Evolutionary conservation across 805 yeast species (phyloP).

Genomic region (Kodamaea kaohsiungensis): DNA sequence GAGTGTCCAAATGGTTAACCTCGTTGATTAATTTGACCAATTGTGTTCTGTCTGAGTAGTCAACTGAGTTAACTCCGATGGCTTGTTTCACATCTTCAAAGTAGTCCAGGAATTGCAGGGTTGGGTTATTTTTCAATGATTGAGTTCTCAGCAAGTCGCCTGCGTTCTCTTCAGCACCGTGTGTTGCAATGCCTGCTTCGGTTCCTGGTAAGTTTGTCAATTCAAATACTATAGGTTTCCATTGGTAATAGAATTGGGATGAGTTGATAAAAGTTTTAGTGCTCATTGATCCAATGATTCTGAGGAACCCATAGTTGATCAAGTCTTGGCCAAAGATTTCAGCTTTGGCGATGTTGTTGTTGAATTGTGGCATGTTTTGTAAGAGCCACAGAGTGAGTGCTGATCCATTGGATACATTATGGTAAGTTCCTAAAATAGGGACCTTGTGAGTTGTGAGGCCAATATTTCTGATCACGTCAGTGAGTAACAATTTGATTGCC

Average conservation of each 20-base stretch:
- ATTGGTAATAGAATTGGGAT: slow-evolving; percentile 73
- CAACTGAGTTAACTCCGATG: slow-evolving; percentile 43
- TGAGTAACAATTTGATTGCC: slow-evolving; percentile 35
- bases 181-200: slow-evolving; percentile 9
- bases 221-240: slow-evolving; percentile 71
- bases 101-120: slow-evolving; percentile 22
- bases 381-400: slow-evolving; percentile 61
- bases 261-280: slow-evolving; percentile 65
- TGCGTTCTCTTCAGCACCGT: slow-evolving; percentile 11
- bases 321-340: slow-evolving; percentile 77
- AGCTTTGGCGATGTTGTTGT: slow-evolving; percentile 54
- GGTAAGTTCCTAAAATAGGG: slow-evolving; percentile 69
- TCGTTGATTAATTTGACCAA: slow-evolving; percentile 56
- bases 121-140: neutral
- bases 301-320: slow-evolving; percentile 57
- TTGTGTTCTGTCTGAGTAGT: slow-evolving; percentile 51
- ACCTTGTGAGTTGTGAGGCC: slow-evolving; percentile 58
- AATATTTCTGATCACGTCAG: slow-evolving; percentile 43
- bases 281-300: slow-evolving; percentile 61
- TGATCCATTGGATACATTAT: slow-evolving; percentile 61
- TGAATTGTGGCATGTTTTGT: slow-evolving; percentile 42
- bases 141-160: slow-evolving; percentile 8
- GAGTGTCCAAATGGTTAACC: slow-evolving; percentile 55
- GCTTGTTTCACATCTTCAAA: slow-evolving; percentile 48
- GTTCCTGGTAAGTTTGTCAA: slow-evolving; percentile 29